A percentile compares a stretch with the other conserved stretches of the same genome.
phyloP scores from a whole-genome alignment of 805 yeast species.

The Kodamaea kaohsiungensis region DNA sequence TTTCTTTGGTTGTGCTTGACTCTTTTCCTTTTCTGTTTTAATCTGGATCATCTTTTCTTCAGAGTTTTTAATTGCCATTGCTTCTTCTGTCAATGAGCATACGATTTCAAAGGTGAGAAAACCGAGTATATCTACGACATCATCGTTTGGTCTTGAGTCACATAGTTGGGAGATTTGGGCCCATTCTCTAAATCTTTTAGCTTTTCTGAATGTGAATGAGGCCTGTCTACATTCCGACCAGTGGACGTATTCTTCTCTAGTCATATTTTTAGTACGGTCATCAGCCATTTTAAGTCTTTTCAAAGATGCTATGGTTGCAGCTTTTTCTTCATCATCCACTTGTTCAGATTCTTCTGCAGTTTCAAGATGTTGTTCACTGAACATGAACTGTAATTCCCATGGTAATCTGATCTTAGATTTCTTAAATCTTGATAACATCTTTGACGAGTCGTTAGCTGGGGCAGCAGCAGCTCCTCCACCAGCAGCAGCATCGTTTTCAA shows the following conservation, averaged over 20 bases:
- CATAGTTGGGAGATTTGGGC: slow-evolving; percentile 81
- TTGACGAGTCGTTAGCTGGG: slow-evolving; percentile 37
- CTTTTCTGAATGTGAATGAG: slow-evolving; percentile 90
- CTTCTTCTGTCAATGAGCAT: slow-evolving; percentile 90
- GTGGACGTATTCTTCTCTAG: slow-evolving; percentile 95
- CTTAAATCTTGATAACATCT: slow-evolving; percentile 53
- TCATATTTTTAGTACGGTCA: slow-evolving; percentile 90
- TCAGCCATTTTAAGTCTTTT: slow-evolving; percentile 90
- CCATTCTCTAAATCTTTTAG: slow-evolving; percentile 96
- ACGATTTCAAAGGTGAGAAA: slow-evolving; percentile 96
- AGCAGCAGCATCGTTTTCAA: slow-evolving; percentile 48
- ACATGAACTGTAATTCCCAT: slow-evolving; percentile 95
- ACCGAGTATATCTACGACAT: slow-evolving; percentile 93
- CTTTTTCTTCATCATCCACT: slow-evolving; percentile 86
- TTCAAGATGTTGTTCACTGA: slow-evolving; percentile 82
- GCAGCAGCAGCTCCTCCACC: slow-evolving; percentile 38
- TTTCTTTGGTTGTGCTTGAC: slow-evolving; percentile 32
- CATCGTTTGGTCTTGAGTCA: slow-evolving; percentile 92
- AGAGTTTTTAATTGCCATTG: slow-evolving; percentile 72
- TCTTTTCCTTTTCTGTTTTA: slow-evolving; percentile 17
- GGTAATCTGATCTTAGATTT: slow-evolving; percentile 83
- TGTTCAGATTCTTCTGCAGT: slow-evolving; percentile 58
- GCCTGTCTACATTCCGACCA: slow-evolving; percentile 99
- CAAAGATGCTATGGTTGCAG: slow-evolving; percentile 84
- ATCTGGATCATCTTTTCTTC: slow-evolving; percentile 53